Evolutionary conservation across 768 basidiomycete genomes (phyloP).

Genomic region (Amanita fuliginea): DNA sequence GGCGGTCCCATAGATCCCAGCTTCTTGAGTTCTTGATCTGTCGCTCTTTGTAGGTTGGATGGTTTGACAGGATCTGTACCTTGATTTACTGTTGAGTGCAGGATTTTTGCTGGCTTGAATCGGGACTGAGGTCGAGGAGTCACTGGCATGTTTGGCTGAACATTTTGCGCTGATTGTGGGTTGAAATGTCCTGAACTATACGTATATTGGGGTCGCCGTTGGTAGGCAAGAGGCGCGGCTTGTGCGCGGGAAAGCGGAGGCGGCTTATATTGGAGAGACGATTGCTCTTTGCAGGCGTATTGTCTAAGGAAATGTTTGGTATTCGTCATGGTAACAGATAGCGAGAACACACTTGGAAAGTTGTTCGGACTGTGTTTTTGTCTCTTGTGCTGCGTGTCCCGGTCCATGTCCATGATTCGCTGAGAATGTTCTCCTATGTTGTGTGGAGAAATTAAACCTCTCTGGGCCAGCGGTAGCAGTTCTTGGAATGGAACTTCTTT

Average conservation of each 20-base stretch:
- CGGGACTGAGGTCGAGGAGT: neutral
- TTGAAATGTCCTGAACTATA: slow-evolving; percentile 14
- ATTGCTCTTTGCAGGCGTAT: slow-evolving; percentile 51
- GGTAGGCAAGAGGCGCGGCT: slow-evolving; percentile 25
- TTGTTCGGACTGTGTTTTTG: neutral
- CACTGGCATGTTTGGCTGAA: neutral
- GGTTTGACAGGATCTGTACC: slow-evolving; percentile 7
- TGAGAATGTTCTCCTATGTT: neutral
- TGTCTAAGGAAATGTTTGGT: slow-evolving; percentile 30
- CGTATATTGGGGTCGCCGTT: slow-evolving; percentile 19
- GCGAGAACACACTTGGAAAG: neutral
- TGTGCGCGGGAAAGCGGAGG: slow-evolving; percentile 33
- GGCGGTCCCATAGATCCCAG: slow-evolving; percentile 40
- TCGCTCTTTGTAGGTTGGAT: neutral
- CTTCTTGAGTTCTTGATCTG: slow-evolving; percentile 13
- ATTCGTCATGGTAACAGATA: slow-evolving; percentile 1
- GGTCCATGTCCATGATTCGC: neutral
- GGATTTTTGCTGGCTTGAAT: slow-evolving; percentile 1
- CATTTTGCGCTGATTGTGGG: slow-evolving; percentile 8
- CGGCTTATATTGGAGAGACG: slow-evolving; percentile 27
- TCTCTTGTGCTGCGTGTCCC: neutral
- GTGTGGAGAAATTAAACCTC: neutral
- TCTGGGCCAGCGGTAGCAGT: neutral
- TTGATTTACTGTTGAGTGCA: slow-evolving; percentile 5
- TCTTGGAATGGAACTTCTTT: neutral